Percentiles rank a stretch among this genome's conserved stretches.
Evolutionary conservation across 2,329 filamentous ascomycete species (phyloP).

Genomic region (Colletotrichum kahawae): DNA sequence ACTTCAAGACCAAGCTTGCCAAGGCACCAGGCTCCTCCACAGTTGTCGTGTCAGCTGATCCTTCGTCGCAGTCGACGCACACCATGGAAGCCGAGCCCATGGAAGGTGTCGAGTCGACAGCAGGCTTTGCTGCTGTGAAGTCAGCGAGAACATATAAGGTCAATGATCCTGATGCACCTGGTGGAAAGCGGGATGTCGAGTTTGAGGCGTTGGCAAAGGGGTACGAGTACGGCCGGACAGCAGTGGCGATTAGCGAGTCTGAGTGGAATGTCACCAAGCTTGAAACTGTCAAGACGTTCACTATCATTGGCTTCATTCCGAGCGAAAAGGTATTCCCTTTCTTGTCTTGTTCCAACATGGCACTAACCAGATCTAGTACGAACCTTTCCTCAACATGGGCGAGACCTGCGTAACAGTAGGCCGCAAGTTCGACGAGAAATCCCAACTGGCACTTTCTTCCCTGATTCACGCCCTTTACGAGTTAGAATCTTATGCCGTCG

Average conservation of each 20-base stretch:
- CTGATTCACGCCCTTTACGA: conserved; percentile 88
- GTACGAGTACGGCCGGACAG: conserved; percentile 91
- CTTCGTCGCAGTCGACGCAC: conserved; percentile 53
- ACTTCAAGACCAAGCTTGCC: conserved; percentile 83
- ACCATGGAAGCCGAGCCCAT: conserved; percentile 53
- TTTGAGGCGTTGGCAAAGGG: conserved; percentile 88
- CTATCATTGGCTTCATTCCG: conserved; percentile 86
- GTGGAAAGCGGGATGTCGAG: conserved; percentile 81
- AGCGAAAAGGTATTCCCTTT: conserved; percentile 62
- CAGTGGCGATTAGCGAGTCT: conserved; percentile 85
- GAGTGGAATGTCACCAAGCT: conserved; percentile 90
- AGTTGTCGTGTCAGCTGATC: conserved; percentile 66
- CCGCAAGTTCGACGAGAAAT: conserved; percentile 79
- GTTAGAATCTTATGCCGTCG: conserved; percentile 83
- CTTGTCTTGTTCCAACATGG: not conserved
- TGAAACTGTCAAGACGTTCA: conserved; percentile 75
- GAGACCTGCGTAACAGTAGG: conserved; percentile 79
- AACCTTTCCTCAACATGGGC: conserved; percentile 85
- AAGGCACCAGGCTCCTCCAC: conserved; percentile 77
- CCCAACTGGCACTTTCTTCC: conserved; percentile 84
- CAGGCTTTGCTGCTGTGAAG: conserved; percentile 71
- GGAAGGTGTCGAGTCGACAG: conserved; percentile 51
- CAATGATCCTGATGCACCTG: conserved; percentile 73
- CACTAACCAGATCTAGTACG: conserved; percentile 61
- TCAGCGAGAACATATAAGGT: conserved; percentile 82